Base-by-base conservation (phyloP, 2,329 filamentous ascomycete genomes). In the Thermothelomyces thermophilus region DNA sequence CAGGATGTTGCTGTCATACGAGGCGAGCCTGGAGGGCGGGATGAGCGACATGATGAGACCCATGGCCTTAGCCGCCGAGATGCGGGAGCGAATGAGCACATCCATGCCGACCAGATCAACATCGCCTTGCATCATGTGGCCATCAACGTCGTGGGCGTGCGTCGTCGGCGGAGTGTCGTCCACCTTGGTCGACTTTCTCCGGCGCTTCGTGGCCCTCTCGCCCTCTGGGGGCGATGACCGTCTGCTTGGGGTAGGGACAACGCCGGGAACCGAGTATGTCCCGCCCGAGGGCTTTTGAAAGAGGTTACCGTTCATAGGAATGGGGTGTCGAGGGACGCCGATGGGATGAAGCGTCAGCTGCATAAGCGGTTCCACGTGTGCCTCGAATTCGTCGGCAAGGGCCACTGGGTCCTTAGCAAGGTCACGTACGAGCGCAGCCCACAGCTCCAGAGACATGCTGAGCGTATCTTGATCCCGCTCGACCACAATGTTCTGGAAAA, bases 41-140 rank as follows among this genome's bases (percentile, higher is more conserved):
- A 94, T 84, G 33, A 83, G 69, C 14, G 84, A 82, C 72, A 98
- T 87, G 36, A 94, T 77, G 57, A 88, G 78, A 30, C 91, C 93
- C 67, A 98, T 82, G 2, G 93, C 93, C 62, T 80, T 83, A 17
- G 91, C 87, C 11, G 90, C 88, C 52, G 82, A 86, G n/a, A 94
- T 84, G 58, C 91, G 87, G 7, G 90, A 95, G 54, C 91, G 83
- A 43, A 97, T 82, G 66, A 98, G 80, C 6, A 84, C 84, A 53
- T 98, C 93, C 61, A 86, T 80, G 28, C 93, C 90, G 22, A 98
- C 90, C 36, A 98, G 75, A 63, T 98, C 94, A 41, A 97, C 84
- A 62, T 98, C 94, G 45, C 94, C 93, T 64, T 91, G 87, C 73
- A 98, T 90, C 85, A 98, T 96, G 59, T 95, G 90, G 9, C 90